Conservation (phyloP, 352 stramenopile genomes). For the Phytopythium helicoides region DNA sequence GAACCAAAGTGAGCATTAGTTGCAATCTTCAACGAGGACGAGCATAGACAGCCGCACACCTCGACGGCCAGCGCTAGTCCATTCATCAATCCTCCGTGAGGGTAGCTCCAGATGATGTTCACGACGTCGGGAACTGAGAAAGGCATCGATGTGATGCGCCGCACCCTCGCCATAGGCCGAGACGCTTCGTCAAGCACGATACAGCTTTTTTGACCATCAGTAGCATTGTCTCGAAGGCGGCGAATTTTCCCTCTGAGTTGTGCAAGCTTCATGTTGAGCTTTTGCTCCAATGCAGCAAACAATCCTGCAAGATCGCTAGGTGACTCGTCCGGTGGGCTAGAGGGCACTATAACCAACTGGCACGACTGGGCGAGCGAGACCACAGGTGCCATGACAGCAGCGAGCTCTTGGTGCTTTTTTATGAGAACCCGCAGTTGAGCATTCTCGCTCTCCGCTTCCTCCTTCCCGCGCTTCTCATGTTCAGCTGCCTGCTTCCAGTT, state of each 20-base stretch:
- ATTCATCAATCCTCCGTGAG: neutral
- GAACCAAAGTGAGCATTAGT: neutral
- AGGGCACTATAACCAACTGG: neutral
- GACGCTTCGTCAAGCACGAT: neutral
- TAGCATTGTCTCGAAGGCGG: neutral
- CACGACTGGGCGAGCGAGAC: neutral
- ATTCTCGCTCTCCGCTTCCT: constrained; percentile 2
- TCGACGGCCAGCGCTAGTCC: neutral
- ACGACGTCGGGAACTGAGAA: neutral
- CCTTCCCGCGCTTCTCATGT: neutral
- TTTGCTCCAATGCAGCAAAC: constrained; percentile 1
- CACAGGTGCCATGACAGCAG: neutral
- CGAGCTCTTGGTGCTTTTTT: neutral
- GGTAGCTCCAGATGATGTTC: neutral
- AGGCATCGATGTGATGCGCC: neutral
- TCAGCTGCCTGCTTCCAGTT: neutral
- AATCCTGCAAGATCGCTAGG: neutral
- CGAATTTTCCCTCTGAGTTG: neutral
- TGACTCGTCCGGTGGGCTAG: neutral
- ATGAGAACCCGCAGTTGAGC: neutral
- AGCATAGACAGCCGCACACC: neutral
- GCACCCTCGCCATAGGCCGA: neutral
- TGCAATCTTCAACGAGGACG: neutral
- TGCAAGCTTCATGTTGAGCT: neutral
- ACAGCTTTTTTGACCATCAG: neutral